Base-by-base conservation (phyloP, 1,284 basidiomycete genomes). In the Microstroma glucosiphilum region DNA sequence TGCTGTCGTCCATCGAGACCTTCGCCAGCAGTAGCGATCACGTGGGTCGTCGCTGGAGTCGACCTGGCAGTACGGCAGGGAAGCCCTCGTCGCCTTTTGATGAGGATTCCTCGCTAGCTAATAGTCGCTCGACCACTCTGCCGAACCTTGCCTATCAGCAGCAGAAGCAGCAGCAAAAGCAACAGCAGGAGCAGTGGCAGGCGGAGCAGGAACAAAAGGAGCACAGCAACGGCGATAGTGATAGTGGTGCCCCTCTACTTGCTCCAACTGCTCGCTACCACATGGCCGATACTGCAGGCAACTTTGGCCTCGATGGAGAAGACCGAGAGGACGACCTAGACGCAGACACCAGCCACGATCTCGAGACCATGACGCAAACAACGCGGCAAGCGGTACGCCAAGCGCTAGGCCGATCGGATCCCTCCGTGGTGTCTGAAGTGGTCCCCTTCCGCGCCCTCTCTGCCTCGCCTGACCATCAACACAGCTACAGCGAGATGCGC, bases 311-410 rank as follows among this genome's bases (percentile, higher is more conserved):
- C 2, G 17, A 48, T 3, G 43, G 43, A 48, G 17, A 48, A n/a
- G 21, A 21, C 4, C 6, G 6, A 48, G 12, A 48, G 12, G 43
- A 21, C 17, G 12, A 48, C 17, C 6, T 6, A 6, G 43, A 48
- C 43, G 17, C 43, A n/a, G n/a, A 23, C 26, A 2, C 8, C 21
- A 25, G 26, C 25, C 51, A 26, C 26, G 51, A 54, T 21, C 2
- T 54, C 51, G 51, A 21, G 7, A 13, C 51, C 17, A 54, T 54
- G 51, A 54, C 51, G 51, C 51, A 54, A 13, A 54, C n/a, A 6
- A 54, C 51, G 51, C 51, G 51, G 6, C 21, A 54, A 23, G 51
- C 51, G 15, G 51, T 54, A 7, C 51, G 51, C 21, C 25, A 21
- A 25, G 51, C 51, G 2, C 51, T 54, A 21, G 26, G 21, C 19